These are phyloP conservation scores for Aurantiochytrium sp. DNA, from an alignment of 108 stramenopile genomes.

Conservation along the genomic window DNA sequence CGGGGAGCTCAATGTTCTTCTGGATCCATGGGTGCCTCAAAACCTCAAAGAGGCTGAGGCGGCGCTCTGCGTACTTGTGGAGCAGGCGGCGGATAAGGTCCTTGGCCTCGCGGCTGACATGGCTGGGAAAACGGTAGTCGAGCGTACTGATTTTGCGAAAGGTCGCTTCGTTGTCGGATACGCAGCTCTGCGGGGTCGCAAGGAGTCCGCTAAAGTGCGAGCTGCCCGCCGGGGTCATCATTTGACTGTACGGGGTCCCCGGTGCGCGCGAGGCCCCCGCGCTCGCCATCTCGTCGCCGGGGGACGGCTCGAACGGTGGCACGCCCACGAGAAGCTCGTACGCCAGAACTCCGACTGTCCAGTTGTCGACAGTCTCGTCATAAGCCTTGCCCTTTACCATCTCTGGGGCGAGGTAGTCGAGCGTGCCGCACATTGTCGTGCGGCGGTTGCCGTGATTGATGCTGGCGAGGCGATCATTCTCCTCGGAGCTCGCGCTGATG, in stretches of 20 bases:
- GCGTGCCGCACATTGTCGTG: conserved; percentile 10
- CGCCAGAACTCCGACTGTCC: conserved; percentile 49
- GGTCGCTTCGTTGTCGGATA: background rate
- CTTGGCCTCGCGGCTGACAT: conserved; percentile 12
- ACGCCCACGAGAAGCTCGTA: conserved; percentile 48
- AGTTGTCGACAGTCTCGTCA: conserved; percentile 44
- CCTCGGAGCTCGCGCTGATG: background rate
- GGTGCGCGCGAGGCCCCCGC: background rate
- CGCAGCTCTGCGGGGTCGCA: background rate
- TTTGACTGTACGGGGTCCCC: background rate
- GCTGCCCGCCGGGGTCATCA: background rate
- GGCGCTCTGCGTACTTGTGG: background rate
- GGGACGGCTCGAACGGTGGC: conserved; percentile 33
- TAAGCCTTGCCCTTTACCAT: conserved; percentile 38
- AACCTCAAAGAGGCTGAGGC: background rate
- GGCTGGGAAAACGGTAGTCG: background rate
- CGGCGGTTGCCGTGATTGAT: background rate
- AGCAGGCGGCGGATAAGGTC: background rate
- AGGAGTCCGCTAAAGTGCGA: background rate
- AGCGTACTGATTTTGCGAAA: conserved; percentile 7
- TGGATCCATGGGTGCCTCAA: conserved; percentile 26
- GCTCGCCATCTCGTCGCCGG: conserved; percentile 51
- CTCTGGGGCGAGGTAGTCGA: conserved; percentile 41
- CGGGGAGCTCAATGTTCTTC: background rate
- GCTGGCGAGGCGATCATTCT: background rate